Evolutionary conservation across 2,329 filamentous ascomycete genomes (phyloP).

Genomic region (Trichoderma koningiopsis): DNA sequence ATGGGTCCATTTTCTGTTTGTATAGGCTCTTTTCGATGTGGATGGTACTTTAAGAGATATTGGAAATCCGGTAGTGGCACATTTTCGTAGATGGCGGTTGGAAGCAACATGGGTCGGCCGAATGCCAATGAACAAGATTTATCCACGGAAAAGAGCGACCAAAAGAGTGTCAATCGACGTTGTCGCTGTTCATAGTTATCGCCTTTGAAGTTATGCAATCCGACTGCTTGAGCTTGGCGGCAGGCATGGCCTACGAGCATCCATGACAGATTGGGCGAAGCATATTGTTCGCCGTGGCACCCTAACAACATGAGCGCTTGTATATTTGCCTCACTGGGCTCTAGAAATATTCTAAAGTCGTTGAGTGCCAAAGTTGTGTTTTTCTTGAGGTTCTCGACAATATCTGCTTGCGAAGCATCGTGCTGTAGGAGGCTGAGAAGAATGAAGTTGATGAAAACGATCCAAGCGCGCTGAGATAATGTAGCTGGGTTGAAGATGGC

Average conservation of each 20-base stretch:
- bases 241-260: constrained; percentile 24
- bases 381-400: not conserved
- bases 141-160: constrained; percentile 21
- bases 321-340: constrained; percentile 20
- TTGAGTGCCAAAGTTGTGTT: constrained; percentile 16
- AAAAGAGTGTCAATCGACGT: constrained; percentile 14
- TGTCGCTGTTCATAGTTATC: not conserved
- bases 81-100: not conserved
- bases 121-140: constrained; percentile 24
- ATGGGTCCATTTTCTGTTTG: not conserved
- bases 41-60: not conserved
- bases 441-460: constrained; percentile 4
- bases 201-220: not conserved
- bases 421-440: not conserved
- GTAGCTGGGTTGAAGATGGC: constrained; percentile 1
- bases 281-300: constrained; percentile 14
- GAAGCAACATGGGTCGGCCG: constrained; percentile 14
- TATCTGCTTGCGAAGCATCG: not conserved
- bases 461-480: not conserved
- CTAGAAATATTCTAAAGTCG: constrained; percentile 15
- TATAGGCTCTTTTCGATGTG: not conserved
- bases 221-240: constrained; percentile 16
- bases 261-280: constrained; percentile 21
- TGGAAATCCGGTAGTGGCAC: constrained; percentile 4
- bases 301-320: constrained; percentile 17